Evolutionary conservation across 78 protist species (phyloP).

Genomic region (Dictyostelium discoideum): dicty_2.7 NC_007091.3:5000001-5000500

Average conservation of each 20-base stretch:
- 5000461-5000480: constrained; percentile 68
- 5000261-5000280: constrained; percentile 31
- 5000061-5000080: not conserved
- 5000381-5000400: constrained; percentile 52
- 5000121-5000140: not conserved
- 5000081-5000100: no score
- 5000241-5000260: constrained; percentile 13
- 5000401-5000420: constrained; percentile 5
- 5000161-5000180: constrained; percentile 17
- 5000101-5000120: not conserved
- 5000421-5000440: constrained; percentile 73
- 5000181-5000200: not conserved
- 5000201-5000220: constrained; percentile 6
- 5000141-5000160: not conserved
- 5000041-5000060: not conserved
- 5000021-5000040: not conserved
- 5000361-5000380: constrained; percentile 76
- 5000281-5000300: not conserved
- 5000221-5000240: constrained; percentile 17
- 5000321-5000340: constrained; percentile 24
- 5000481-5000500: constrained; percentile 79
- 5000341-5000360: constrained; percentile 55
- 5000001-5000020: not conserved
- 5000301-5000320: constrained; percentile 38
- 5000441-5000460: constrained; percentile 74